Evolutionary conservation across 1,139 yeast species (phyloP).

Genomic region (Komagataea norvegica): DNA sequence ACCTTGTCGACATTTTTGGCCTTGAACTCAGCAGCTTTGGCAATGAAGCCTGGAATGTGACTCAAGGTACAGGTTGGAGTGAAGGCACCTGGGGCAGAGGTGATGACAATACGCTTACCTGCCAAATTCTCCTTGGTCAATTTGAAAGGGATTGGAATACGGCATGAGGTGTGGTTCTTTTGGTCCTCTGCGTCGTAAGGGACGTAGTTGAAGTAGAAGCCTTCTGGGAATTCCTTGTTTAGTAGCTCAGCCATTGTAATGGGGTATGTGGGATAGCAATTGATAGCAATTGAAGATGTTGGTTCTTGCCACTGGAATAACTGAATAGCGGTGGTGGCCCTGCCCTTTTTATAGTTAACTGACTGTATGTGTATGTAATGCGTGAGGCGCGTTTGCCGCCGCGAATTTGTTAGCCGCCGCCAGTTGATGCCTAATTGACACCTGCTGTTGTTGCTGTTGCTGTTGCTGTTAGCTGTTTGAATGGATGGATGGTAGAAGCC

Average conservation of each 20-base stretch:
- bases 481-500: neutral
- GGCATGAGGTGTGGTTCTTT: constrained; percentile 24
- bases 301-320: too few species aligned
- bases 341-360: too few species aligned
- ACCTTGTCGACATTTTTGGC: constrained; percentile 69
- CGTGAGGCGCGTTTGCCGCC: too few species aligned
- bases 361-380: too few species aligned
- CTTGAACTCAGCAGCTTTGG: constrained; percentile 46
- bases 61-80: constrained; percentile 82
- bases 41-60: constrained; percentile 75
- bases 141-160: constrained; percentile 23
- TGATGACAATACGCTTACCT: constrained; percentile 49
- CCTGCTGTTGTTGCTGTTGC: too few species aligned
- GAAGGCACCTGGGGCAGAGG: constrained; percentile 89
- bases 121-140: constrained; percentile 26
- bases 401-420: too few species aligned
- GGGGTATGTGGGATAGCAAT: neutral
- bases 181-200: constrained; percentile 26
- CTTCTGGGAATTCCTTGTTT: constrained; percentile 26
- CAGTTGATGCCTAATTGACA: too few species aligned
- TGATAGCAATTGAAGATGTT: neutral
- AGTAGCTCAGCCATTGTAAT: constrained; percentile 20
- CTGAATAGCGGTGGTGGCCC: too few species aligned
- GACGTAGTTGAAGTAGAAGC: constrained; percentile 26
- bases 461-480: too few species aligned